Conservation (phyloP, 2,329 filamentous ascomycete genomes). For the Metarhizium robertsii region DNA sequence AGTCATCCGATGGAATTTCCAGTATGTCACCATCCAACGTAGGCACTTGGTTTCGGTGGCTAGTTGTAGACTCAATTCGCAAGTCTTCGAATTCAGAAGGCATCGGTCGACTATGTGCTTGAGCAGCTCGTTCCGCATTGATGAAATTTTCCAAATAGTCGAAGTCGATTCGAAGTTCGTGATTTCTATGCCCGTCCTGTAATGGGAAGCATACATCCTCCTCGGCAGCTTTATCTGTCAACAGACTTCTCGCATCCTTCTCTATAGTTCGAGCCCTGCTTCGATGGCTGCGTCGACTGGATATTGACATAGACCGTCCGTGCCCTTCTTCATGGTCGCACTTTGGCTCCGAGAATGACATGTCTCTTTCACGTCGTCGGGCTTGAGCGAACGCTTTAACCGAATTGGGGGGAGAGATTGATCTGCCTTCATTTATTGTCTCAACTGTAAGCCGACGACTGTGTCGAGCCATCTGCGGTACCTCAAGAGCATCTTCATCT, state of each 20-base stretch:
- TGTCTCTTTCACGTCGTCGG: slow-evolving; percentile 70
- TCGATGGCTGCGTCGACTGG: slow-evolving; percentile 50
- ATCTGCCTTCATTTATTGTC: slow-evolving; percentile 50
- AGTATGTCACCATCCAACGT: slow-evolving; percentile 50
- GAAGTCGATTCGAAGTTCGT: slow-evolving; percentile 79
- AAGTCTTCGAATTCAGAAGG: slow-evolving; percentile 26
- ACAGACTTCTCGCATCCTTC: slow-evolving; percentile 51
- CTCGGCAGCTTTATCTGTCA: slow-evolving; percentile 63
- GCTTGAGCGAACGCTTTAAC: slow-evolving; percentile 95
- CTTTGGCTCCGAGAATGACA: slow-evolving; percentile 42
- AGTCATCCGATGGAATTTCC: slow-evolving; percentile 39
- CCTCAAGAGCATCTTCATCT: slow-evolving; percentile 58
- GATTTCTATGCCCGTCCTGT: slow-evolving; percentile 55
- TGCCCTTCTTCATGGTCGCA: slow-evolving; percentile 38
- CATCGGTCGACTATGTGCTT: slow-evolving; percentile 39
- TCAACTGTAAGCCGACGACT: slow-evolving; percentile 48
- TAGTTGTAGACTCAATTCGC: slow-evolving; percentile 17
- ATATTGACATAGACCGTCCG: slow-evolving; percentile 61
- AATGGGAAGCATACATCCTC: slow-evolving; percentile 85
- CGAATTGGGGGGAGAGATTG: slow-evolving; percentile 85
- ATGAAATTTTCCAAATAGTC: slow-evolving; percentile 93
- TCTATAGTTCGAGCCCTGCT: slow-evolving; percentile 52
- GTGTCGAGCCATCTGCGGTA: slow-evolving; percentile 32
- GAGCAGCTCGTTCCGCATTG: slow-evolving; percentile 44
- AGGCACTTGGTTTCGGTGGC: slow-evolving; percentile 27